Conservation (phyloP, 2,329 filamentous ascomycete genomes). For the Sarocladium strictum region DNA sequence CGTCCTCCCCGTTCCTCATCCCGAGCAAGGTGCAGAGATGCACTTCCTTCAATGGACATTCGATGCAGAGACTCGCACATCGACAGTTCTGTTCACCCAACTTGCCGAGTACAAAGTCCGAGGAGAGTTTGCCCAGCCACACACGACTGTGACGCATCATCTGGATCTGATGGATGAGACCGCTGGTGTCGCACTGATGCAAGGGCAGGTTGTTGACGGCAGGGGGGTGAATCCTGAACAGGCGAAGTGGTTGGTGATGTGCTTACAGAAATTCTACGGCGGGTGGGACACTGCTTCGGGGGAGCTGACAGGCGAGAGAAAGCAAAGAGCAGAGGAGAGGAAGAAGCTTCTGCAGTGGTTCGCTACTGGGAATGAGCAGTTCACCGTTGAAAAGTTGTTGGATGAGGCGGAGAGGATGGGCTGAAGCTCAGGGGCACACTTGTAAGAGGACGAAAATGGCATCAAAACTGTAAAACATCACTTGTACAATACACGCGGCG, state of each 20-base stretch:
- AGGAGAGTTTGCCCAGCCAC: slow-evolving; percentile 83
- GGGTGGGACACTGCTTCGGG: slow-evolving; percentile 45
- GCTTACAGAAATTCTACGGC: slow-evolving; percentile 89
- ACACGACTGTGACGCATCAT: slow-evolving; percentile 92
- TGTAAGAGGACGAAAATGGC: too few species aligned
- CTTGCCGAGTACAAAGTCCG: slow-evolving; percentile 88
- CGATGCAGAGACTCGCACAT: slow-evolving; percentile 57
- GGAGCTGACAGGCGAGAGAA: slow-evolving; percentile 30
- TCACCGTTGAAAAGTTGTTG: slow-evolving; percentile 77
- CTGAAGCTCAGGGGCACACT: slow-evolving; percentile 23
- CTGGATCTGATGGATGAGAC: slow-evolving; percentile 69
- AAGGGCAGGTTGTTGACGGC: slow-evolving; percentile 71
- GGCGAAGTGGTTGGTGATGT: slow-evolving; percentile 86
- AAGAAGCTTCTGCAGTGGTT: slow-evolving; percentile 76
- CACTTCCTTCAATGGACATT: slow-evolving; percentile 98
- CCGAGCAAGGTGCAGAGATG: slow-evolving; percentile 70
- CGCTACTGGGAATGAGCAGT: slow-evolving; percentile 66
- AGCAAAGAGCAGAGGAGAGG: slow-evolving; percentile 56
- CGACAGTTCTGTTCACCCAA: slow-evolving; percentile 86
- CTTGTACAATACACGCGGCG: background rate
- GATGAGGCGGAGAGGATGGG: slow-evolving; percentile 82
- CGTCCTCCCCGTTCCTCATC: slow-evolving; percentile 76
- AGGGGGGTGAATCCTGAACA: slow-evolving; percentile 73
- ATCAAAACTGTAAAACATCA: background rate
- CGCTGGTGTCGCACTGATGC: slow-evolving; percentile 71